Conservation (phyloP, 2,329 filamentous ascomycete species). For the Chaetomium strumarium region DNA sequence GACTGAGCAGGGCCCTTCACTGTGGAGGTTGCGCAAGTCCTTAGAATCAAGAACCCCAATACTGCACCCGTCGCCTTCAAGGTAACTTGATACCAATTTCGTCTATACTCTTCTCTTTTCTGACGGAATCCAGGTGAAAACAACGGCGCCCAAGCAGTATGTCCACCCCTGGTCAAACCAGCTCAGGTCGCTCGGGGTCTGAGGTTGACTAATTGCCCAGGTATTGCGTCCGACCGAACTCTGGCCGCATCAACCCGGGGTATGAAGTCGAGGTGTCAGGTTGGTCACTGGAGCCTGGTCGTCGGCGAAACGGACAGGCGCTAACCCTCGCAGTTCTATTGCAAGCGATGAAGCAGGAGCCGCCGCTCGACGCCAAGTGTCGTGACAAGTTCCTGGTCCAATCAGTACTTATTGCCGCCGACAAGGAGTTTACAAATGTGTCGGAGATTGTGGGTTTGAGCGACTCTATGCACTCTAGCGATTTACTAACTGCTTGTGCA, state of each 20-base stretch:
- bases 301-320: constrained; percentile 11
- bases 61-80: constrained; percentile 62
- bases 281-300: constrained; percentile 39
- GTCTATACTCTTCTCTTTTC: constrained; percentile 16
- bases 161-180: constrained; percentile 7
- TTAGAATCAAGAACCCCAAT: constrained; percentile 61
- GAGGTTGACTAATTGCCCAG: constrained; percentile 41
- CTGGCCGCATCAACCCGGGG: constrained; percentile 87
- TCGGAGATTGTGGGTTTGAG: constrained; percentile 64
- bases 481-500: constrained; percentile 36
- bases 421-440: constrained; percentile 79
- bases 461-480: background rate
- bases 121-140: constrained; percentile 72
- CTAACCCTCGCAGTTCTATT: constrained; percentile 64
- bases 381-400: constrained; percentile 98
- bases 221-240: constrained; percentile 97
- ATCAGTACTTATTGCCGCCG: constrained; percentile 74
- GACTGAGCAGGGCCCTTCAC: constrained; percentile 55
- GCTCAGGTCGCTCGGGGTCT: background rate
- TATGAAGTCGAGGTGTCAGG: constrained; percentile 88
- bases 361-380: constrained; percentile 78
- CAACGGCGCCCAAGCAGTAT: constrained; percentile 97
- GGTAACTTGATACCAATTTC: constrained; percentile 37
- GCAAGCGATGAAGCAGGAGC: constrained; percentile 96
- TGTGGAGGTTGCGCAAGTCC: constrained; percentile 56